Evolutionary conservation across 768 basidiomycete species (phyloP).

Genomic region (Lactarius pseudohatsudake): DNA sequence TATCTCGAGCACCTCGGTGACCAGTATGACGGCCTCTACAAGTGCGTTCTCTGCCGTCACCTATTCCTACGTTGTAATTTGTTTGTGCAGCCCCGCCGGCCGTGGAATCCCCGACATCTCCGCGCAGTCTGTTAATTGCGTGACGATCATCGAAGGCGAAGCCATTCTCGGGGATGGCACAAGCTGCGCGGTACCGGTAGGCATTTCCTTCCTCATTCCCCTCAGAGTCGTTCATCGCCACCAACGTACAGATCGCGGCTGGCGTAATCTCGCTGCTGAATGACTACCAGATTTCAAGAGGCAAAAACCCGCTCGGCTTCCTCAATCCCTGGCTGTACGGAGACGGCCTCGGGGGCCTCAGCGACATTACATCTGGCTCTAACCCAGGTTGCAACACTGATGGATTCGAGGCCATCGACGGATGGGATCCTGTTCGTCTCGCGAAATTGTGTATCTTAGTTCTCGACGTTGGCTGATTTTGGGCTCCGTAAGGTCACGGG

Average conservation of each 20-base stretch:
- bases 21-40: too few species aligned
- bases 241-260: not conserved
- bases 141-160: too few species aligned
- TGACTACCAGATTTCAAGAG: not conserved
- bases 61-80: too few species aligned
- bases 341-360: not conserved
- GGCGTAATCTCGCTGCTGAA: not conserved
- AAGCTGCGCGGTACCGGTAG: not conserved
- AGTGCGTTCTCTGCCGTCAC: too few species aligned
- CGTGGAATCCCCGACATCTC: too few species aligned
- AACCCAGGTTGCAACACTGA: not conserved
- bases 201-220: not conserved
- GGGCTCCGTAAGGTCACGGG: not conserved
- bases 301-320: not conserved
- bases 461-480: not conserved
- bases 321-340: not conserved
- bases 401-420: not conserved
- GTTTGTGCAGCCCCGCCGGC: too few species aligned
- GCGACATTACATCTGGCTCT: not conserved
- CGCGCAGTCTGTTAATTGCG: too few species aligned
- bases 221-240: not conserved
- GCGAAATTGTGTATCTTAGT: not conserved
- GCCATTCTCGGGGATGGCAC: not conserved
- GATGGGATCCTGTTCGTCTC: not conserved
- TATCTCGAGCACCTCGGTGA: too few species aligned